Base-by-base conservation (phyloP, 2,329 filamentous ascomycete species). In the Aspergillus candidus region DNA sequence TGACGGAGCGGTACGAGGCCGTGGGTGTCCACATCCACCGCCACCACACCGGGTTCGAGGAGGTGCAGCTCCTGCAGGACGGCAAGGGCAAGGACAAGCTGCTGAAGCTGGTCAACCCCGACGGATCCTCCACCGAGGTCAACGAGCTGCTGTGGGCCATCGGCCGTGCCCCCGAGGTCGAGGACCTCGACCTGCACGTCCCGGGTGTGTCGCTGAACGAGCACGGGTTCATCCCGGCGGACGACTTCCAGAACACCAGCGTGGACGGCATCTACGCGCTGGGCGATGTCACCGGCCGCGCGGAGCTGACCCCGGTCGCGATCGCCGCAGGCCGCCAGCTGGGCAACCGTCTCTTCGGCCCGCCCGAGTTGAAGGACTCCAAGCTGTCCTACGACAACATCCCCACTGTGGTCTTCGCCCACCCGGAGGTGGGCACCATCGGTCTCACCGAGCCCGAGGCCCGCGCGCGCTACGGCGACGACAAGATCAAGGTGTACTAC, bases 91-190 rank as follows among this genome's bases (percentile, higher is more conserved):
- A 69, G 47, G 66, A 72, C 43, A 74, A 74, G 51, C 47, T 70
- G 41, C 62, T 76, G 15, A 72, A 68, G 59, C 58, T 73, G 44
- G 63, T 71, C 30, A 56, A 55, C 37, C 61, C 67, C 29, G 70
- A 72, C 40, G 71, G 70, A 11, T 60, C 64, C 14, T 68, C 68
- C 41, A 48, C 73, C 39, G 66, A 70, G 43, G 66, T 73, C 40
- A 73, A 74, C 51, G 73, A 76, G 55, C 52, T 76, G 11, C 60
- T 76, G 35, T 76, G 73, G 73, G 72, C 73, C 7, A 63, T 76
- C 48, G 73, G 73, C 4, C 66, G 73, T 43, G 55, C 56, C 4
- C 72, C 73, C 1, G 69, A 73, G 48, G 65, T 69, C 4, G 62
- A 71, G 51, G 64, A 65, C 34, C 54, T 76, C 39, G 52, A 67